phyloP scores from a whole-genome alignment of 257 asterid genomes.

The Solanum pinnatisectum region DNA sequence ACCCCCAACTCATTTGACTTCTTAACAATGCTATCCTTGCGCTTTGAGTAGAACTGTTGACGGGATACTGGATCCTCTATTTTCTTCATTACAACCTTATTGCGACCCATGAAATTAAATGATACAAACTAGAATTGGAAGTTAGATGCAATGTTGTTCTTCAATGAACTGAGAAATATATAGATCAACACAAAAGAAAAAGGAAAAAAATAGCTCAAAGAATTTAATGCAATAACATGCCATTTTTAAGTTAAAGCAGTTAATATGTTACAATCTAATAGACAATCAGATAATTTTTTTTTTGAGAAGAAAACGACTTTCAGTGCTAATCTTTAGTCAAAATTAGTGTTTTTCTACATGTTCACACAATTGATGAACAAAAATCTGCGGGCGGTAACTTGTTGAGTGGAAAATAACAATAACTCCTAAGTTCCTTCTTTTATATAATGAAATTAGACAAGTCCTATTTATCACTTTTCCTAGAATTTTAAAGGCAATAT shows the following conservation, averaged over 20 bases:
- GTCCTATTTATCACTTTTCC: neutral
- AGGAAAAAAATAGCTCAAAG: neutral
- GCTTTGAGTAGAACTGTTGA: slow-evolving; percentile 37
- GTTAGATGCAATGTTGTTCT: neutral
- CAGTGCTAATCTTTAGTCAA: neutral
- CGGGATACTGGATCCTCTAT: slow-evolving; percentile 41
- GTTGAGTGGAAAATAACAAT: neutral
- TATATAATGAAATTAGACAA: neutral
- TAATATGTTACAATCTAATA: slow-evolving; percentile 6
- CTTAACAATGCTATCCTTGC: slow-evolving; percentile 57
- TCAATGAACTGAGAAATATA: neutral
- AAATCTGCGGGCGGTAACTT: neutral
- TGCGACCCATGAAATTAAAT: slow-evolving; percentile 33
- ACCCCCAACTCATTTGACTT: slow-evolving; percentile 53
- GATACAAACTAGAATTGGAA: neutral
- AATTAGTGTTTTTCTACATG: neutral
- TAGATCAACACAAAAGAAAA: neutral
- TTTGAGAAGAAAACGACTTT: neutral
- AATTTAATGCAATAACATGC: neutral
- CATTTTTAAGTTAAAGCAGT: neutral
- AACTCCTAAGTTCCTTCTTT: neutral
- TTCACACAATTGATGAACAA: neutral
- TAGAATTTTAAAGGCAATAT: neutral
- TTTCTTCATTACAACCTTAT: slow-evolving; percentile 34
- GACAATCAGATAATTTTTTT: neutral